Evolutionary conservation across 805 yeast genomes (phyloP).

Genomic region (Jamesozyma jinghongensis): DNA sequence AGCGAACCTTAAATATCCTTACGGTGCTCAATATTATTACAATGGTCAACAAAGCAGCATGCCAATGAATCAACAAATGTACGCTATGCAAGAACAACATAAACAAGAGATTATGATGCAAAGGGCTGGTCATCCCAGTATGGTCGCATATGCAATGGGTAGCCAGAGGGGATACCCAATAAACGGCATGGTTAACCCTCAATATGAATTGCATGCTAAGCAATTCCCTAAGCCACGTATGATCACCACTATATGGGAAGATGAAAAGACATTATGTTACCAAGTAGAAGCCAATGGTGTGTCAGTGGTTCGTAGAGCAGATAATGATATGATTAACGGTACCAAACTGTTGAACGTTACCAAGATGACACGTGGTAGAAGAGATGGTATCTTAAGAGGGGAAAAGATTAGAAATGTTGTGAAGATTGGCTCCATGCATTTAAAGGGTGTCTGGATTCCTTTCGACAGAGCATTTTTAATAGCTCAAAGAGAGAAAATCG

Average conservation of each 20-base stretch:
- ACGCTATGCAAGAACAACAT: background rate
- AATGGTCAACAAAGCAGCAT: background rate
- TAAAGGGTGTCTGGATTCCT: constrained; percentile 88
- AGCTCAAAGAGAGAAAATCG: constrained; percentile 76
- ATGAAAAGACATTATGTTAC: constrained; percentile 74
- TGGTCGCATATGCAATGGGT: background rate
- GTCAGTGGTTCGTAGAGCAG: constrained; percentile 75
- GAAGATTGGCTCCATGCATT: constrained; percentile 78
- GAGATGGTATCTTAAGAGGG: constrained; percentile 75
- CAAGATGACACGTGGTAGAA: constrained; percentile 77
- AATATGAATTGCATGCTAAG: background rate
- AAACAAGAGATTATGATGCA: background rate
- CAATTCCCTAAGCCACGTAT: constrained; percentile 17
- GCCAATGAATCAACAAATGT: background rate
- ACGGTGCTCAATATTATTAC: background rate
- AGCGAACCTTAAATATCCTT: background rate
- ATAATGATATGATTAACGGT: constrained; percentile 78
- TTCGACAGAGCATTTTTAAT: constrained; percentile 72
- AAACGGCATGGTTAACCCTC: constrained; percentile 1
- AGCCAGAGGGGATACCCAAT: background rate
- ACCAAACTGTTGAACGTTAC: constrained; percentile 77
- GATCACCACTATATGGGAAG: constrained; percentile 87
- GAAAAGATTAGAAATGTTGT: constrained; percentile 73
- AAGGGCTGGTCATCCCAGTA: no score
- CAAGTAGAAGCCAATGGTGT: constrained; percentile 80